Base-by-base conservation (phyloP, 2,329 filamentous ascomycete species). In the Immersiporthe knoxdaviesiana region DNA sequence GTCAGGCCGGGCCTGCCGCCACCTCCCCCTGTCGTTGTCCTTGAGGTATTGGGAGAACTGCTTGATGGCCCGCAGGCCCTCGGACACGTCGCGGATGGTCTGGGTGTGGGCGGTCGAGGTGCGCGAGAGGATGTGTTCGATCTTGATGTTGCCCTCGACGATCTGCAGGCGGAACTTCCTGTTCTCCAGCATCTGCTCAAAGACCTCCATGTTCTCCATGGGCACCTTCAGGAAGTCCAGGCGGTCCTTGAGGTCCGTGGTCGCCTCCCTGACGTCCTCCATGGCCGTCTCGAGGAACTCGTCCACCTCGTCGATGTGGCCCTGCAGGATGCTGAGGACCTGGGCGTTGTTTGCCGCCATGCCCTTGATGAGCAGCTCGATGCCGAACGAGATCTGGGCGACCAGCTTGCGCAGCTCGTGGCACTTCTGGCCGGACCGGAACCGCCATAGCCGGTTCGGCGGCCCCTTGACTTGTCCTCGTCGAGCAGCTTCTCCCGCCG, bases 261-360 rank as follows among this genome's bases (percentile, higher is more conserved):
- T 87, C 5, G 94, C 93, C 65, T 94, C 83, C 60, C 91, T 87
- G 65, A 97, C 89, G 77, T 97, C 95, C 74, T 97, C 94, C 58
- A 93, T 88, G 0, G 93, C 92, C 24, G 92, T 89, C 78, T 97
- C 93, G 44, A 98, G 83, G 76, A 97, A 97, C 75, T 91, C 90
- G 79, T 98, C 96, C 39, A 98, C 88, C 79, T 98, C 95, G 76
- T 97, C 92, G 71, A 98, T 96, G 78, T 98, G 95, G 18, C 88
- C 90, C 76, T 97, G 93, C 68, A 98, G 84, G 66, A 98, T 98
- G 72, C 87, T 90, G 72, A 97, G 90, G 16, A 97, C 95, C 77
- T 97, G 92, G 44, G 89, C 85, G 73, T 97, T 92, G 74, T 93
- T 97, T 79, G 95, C 97, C 66, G 96, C 94, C 78, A 97, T 88